Conservation (phyloP, 345 rosid species). For the Ricinus communis region DNA sequence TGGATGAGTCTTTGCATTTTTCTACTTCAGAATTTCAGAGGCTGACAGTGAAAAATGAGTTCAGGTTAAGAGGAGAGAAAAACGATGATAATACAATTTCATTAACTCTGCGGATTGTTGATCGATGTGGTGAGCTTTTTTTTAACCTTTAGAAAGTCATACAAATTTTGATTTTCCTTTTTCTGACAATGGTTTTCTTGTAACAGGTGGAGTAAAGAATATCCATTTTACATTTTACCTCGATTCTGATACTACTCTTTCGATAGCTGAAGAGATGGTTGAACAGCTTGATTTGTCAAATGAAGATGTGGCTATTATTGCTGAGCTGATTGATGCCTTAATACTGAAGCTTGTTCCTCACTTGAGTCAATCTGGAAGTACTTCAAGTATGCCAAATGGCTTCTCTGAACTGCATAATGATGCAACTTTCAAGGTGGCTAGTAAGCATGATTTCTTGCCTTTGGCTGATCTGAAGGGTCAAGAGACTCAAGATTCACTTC, state of each 20-base stretch:
- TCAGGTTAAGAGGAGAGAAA: constrained; percentile 53
- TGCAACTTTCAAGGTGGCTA: constrained; percentile 26
- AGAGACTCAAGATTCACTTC: constrained; percentile 35
- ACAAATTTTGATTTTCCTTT: neutral
- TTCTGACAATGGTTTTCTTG: constrained; percentile 2
- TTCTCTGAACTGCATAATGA: constrained; percentile 12
- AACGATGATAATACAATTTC: constrained; percentile 45
- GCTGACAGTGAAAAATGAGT: constrained; percentile 48
- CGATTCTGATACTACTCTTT: constrained; percentile 65
- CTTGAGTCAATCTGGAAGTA: constrained; percentile 38
- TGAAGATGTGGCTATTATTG: constrained; percentile 58
- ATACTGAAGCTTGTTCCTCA: constrained; percentile 49
- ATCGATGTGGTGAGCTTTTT: constrained; percentile 45
- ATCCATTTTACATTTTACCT: constrained; percentile 71
- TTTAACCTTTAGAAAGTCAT: neutral
- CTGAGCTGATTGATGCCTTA: constrained; percentile 71
- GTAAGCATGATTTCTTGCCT: constrained; percentile 17
- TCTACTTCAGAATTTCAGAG: constrained; percentile 49
- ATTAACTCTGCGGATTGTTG: constrained; percentile 63
- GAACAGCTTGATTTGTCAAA: constrained; percentile 67
- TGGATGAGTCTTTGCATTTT: constrained; percentile 34
- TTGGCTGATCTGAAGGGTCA: constrained; percentile 21
- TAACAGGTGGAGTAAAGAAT: constrained; percentile 61
- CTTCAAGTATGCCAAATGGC: constrained; percentile 36
- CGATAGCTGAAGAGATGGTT: constrained; percentile 85